Evolutionary conservation across 2,329 filamentous ascomycete genomes (phyloP), one percentile per base, ranked within the genome.

Genomic region (Blastomyces emzantsi): DNA sequence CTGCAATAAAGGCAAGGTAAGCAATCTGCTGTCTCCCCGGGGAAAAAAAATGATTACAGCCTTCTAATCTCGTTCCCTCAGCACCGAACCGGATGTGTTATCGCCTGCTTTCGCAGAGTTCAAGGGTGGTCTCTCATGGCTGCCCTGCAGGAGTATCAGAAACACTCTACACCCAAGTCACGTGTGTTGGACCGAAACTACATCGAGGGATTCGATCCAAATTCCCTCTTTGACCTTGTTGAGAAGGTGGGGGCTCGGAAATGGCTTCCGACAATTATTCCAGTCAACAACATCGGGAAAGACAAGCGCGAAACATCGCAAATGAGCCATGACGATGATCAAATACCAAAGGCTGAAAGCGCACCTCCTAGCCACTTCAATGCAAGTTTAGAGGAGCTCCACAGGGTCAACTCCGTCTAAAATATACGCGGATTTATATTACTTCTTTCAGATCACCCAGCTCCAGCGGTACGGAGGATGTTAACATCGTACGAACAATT

Each of bases 71-170:
- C 36, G 45, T 25, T 36, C 43, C 47, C 59, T 36, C 66, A 90
- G 83, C 92, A 97, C 73, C 88, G 92, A 64, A 96, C 92, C 22
- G 92, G 92, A 28, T 96, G 92, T 72, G 88, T 94, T n/a, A 83
- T 92, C 59, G 92, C 86, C 22, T 87, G 89, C 64, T 82, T 95
- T 66, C 87, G 92, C 66, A 90, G 89, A 73, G 77, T 90, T 15
- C 83, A 85, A 17, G 85, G 88, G 17, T 90, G 89, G 86, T 78
- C 85, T 22, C 73, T 85, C 1, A 74, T 82, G 1, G 77, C 79
- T 19, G 84, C 90, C 45, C 74, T 94, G 45, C 80, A 85, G 60
- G 92, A 97, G 75, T 96, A 96, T 77, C 79, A 81, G 66, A 77
- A 79, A 0, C 92, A 87, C 68, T 79, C 82, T 0, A 74, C 73